Conservation (phyloP, 129 eudicot genomes). For the Cynara cardunculus region DNA sequence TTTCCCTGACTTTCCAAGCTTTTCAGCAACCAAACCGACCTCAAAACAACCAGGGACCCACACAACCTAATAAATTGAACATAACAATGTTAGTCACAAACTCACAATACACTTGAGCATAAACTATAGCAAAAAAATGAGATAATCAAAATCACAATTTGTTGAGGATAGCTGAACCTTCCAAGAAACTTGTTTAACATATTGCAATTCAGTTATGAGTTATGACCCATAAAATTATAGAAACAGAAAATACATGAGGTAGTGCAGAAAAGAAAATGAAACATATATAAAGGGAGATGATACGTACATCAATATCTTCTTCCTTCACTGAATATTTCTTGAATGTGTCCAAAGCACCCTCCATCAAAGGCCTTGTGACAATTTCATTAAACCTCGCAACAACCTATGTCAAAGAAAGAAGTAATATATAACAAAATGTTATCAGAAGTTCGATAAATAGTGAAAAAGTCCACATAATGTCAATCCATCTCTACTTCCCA, state of each 20-base stretch:
- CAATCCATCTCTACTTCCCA: not conserved
- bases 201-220: not conserved
- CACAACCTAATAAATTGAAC: constrained; percentile 49
- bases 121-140: not conserved
- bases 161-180: not conserved
- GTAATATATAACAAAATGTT: not conserved
- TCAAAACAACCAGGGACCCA: constrained; percentile 99
- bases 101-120: not conserved
- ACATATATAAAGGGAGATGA: constrained; percentile 10
- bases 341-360: constrained; percentile 93
- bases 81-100: not conserved
- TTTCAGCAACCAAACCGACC: constrained; percentile 81
- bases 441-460: not conserved
- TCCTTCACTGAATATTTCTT: constrained; percentile 70
- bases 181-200: not conserved
- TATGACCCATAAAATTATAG: not conserved
- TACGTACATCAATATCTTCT: constrained; percentile 81
- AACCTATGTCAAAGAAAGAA: constrained; percentile 45
- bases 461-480: not conserved
- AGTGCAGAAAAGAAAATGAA: not conserved
- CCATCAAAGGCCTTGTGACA: constrained; percentile 74
- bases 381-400: constrained; percentile 97
- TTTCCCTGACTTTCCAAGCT: constrained; percentile 79
- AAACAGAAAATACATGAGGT: not conserved
- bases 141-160: not conserved